A percentile compares a stretch with the other conserved stretches of the same genome.
Conservation (phyloP, 305 asterid genomes). For the Petunia hybrid region DNA sequence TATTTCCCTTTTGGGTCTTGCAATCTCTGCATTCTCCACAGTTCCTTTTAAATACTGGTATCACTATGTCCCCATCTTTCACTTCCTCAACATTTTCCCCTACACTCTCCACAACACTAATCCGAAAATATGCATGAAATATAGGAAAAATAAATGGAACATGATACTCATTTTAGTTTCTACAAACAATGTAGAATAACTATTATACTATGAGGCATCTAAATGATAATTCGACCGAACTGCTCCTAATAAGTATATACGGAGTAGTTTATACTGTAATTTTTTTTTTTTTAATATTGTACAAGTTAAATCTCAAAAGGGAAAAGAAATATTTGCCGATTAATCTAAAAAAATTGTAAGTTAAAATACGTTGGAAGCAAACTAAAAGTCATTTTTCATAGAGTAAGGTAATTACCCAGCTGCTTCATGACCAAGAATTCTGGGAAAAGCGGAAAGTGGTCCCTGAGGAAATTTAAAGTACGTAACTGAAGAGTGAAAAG, state of each 20-base stretch:
- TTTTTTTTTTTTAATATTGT: too few species aligned
- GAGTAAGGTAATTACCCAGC: conserved; percentile 42
- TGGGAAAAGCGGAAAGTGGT: conserved; percentile 43
- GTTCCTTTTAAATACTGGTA: conserved; percentile 46
- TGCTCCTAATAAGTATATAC: too few species aligned
- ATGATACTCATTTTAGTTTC: too few species aligned
- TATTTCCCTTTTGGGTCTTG: conserved; percentile 41
- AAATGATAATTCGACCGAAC: too few species aligned
- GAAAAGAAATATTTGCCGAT: too few species aligned
- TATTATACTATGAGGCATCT: too few species aligned
- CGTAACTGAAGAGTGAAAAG: not conserved
- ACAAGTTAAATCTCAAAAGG: too few species aligned
- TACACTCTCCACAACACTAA: conserved; percentile 58
- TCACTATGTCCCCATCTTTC: conserved; percentile 46
- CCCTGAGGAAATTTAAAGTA: conserved; percentile 38
- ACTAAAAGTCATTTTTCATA: not conserved
- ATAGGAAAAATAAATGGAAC: not conserved
- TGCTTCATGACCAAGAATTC: conserved; percentile 59
- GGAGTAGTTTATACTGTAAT: too few species aligned
- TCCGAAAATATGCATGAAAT: not conserved
- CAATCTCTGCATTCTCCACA: conserved; percentile 57
- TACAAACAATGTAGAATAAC: too few species aligned
- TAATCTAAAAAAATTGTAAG: too few species aligned
- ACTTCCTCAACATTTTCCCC: conserved; percentile 58
- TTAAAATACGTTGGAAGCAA: not conserved